Conservation (phyloP, 768 basidiomycete species). For the Kwoniella heveanensis region DNA sequence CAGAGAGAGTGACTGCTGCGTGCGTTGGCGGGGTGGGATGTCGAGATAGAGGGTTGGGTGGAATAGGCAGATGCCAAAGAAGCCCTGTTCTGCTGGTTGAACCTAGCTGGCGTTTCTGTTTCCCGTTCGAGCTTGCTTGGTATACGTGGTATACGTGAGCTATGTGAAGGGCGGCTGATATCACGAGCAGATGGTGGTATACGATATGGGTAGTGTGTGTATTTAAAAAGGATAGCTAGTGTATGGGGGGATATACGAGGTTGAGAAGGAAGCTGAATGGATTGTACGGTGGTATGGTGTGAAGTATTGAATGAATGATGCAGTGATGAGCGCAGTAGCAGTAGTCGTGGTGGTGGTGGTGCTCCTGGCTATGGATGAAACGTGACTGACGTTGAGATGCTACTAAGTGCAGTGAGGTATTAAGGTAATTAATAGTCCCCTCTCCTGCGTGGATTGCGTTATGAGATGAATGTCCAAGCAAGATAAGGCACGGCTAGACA, state of each 20-base stretch:
- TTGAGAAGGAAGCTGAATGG: neutral
- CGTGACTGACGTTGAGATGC: neutral
- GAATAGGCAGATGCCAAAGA: too few species aligned
- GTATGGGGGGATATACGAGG: neutral
- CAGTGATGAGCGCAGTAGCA: neutral
- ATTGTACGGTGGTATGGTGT: too few species aligned
- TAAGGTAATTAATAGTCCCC: neutral
- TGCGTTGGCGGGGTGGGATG: neutral
- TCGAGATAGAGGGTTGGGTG: neutral
- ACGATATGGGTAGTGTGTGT: neutral
- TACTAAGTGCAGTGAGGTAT: neutral
- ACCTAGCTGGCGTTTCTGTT: neutral
- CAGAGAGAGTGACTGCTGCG: neutral
- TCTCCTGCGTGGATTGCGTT: neutral
- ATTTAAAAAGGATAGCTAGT: neutral
- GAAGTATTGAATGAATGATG: too few species aligned
- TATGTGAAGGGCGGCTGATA: neutral
- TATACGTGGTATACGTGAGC: neutral
- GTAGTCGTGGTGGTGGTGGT: neutral
- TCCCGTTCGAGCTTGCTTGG: neutral
- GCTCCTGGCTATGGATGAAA: neutral
- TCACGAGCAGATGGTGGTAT: too few species aligned
- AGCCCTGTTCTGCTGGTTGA: neutral
- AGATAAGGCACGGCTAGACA: too few species aligned
- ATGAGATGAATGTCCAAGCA: neutral